Evolutionary conservation across 208 protist species (phyloP).

Genomic region (Tritrichomonas foetus): DNA sequence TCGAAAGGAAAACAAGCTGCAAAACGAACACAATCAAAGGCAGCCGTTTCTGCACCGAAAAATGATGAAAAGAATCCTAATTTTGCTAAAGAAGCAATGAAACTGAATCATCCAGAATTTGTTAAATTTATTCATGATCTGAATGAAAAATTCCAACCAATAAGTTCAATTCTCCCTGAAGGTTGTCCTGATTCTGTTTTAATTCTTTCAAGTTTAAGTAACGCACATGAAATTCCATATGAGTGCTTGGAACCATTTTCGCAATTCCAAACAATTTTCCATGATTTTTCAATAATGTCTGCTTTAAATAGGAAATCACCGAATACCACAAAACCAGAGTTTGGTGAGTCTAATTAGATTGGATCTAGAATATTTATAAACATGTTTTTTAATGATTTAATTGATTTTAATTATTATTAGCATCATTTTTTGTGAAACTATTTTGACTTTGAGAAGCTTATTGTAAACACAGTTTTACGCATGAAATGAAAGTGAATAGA

Average conservation of each 20-base stretch:
- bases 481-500: too few relatives aligned
- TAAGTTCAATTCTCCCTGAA: background rate
- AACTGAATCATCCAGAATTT: constrained; percentile 6
- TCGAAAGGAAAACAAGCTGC: background rate
- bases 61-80: background rate
- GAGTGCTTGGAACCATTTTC: background rate
- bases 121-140: background rate
- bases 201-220: background rate
- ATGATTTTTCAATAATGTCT: constrained; percentile 26
- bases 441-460: too few relatives aligned
- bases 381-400: too few relatives aligned
- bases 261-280: background rate
- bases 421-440: too few relatives aligned
- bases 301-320: background rate
- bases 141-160: background rate
- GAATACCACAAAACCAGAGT: background rate
- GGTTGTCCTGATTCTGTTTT: background rate
- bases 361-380: background rate
- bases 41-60: background rate
- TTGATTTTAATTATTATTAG: too few relatives aligned
- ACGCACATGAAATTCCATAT: background rate
- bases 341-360: background rate
- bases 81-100: background rate
- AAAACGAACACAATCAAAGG: background rate
- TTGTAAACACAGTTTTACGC: too few relatives aligned